These are phyloP conservation scores for Umbelopsis ramanniana DNA, from an alignment of 192 early-diverging fungal genomes.

Conservation along the genomic window DNA sequence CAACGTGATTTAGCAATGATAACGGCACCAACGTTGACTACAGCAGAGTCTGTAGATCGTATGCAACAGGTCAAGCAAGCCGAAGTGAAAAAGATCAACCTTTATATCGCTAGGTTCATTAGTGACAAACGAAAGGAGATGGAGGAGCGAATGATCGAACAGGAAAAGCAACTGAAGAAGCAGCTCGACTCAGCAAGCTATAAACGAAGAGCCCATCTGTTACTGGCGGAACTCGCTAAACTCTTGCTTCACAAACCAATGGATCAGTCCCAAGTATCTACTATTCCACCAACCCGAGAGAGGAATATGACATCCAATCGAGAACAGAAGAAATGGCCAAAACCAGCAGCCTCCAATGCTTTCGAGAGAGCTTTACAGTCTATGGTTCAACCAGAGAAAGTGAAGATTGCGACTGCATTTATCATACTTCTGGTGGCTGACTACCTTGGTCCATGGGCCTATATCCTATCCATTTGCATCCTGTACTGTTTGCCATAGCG, in stretches of 20 bases:
- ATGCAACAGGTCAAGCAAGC: constrained; percentile 1
- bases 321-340: not conserved
- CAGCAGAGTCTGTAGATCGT: constrained; percentile 15
- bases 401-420: not conserved
- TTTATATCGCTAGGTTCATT: constrained; percentile 28
- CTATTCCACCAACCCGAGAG: not conserved
- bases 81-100: constrained; percentile 17
- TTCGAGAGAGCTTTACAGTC: too few species aligned
- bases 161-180: constrained; percentile 21
- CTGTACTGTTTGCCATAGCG: not conserved
- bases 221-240: constrained; percentile 20
- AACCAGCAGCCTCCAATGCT: not conserved
- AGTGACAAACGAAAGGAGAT: constrained; percentile 32
- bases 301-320: not conserved
- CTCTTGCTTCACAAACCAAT: not conserved
- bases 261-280: not conserved
- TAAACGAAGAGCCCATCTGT: constrained; percentile 7
- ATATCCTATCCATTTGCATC: not conserved
- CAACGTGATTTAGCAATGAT: not conserved
- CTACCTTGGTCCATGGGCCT: not conserved
- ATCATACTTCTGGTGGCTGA: not conserved
- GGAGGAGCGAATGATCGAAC: constrained; percentile 30
- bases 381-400: not conserved
- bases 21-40: not conserved
- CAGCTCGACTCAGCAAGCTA: constrained; percentile 18